Conservation (phyloP, 2,329 filamentous ascomycete genomes). For the Torrubiellomyces zombiae region DNA sequence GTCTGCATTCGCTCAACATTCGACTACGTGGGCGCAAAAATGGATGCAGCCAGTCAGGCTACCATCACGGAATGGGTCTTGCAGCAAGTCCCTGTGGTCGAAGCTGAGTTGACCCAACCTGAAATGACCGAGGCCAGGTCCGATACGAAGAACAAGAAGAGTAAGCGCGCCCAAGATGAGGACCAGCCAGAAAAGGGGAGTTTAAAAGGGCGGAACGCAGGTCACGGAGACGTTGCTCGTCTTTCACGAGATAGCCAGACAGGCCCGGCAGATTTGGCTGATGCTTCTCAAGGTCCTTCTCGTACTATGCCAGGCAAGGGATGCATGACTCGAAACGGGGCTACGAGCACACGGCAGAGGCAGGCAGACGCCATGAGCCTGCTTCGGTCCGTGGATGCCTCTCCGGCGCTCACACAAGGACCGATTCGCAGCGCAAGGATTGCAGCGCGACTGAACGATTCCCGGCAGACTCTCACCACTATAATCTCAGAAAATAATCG, state of each 20-base stretch:
- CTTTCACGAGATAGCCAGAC: background rate
- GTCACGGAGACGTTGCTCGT: background rate
- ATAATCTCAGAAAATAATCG: too few species aligned
- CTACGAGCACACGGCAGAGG: background rate
- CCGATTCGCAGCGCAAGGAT: slow-evolving; percentile 2
- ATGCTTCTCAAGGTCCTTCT: slow-evolving; percentile 1
- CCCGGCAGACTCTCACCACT: too few species aligned
- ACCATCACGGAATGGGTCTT: too few species aligned
- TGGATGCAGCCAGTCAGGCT: too few species aligned
- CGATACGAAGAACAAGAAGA: too few species aligned
- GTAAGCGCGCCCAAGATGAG: too few species aligned
- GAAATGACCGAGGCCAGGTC: too few species aligned
- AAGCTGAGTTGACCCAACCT: too few species aligned
- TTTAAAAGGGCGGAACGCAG: background rate
- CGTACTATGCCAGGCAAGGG: background rate
- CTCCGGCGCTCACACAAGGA: background rate
- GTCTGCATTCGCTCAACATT: too few species aligned
- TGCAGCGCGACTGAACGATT: background rate
- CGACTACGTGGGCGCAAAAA: too few species aligned
- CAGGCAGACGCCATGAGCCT: background rate
- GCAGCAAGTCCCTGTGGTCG: too few species aligned
- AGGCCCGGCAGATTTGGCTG: background rate
- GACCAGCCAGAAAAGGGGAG: background rate
- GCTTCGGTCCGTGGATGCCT: background rate
- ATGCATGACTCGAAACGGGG: background rate